Conservation (phyloP, 2,329 filamentous ascomycete species). For the Botrytis tulipae region DNA sequence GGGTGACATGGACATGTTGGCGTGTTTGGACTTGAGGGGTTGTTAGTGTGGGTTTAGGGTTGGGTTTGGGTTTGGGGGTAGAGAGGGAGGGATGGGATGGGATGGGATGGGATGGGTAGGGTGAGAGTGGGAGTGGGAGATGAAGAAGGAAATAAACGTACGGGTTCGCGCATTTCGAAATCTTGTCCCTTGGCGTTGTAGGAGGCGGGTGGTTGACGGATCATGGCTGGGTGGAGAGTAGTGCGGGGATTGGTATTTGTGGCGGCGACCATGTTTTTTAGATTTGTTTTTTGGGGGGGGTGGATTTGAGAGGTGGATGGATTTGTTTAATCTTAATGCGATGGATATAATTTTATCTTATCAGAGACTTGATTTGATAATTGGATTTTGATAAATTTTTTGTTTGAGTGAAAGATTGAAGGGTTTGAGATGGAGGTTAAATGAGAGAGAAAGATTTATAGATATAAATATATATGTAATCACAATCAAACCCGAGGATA, state of each 20-base stretch:
- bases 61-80: neutral
- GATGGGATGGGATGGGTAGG: too few species aligned
- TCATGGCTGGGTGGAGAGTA: constrained; percentile 16
- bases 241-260: constrained; percentile 14
- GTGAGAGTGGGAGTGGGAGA: neutral
- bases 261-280: neutral
- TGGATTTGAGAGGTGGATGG: neutral
- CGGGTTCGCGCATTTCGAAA: constrained; percentile 7
- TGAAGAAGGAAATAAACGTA: neutral
- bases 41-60: neutral
- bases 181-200: neutral
- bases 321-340: neutral
- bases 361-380: neutral
- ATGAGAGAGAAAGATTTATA: neutral
- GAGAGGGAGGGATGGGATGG: neutral
- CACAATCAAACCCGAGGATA: neutral
- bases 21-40: neutral
- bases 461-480: neutral
- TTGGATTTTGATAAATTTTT: neutral
- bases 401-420: neutral
- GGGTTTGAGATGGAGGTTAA: neutral
- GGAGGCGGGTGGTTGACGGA: constrained; percentile 16
- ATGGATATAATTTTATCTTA: neutral
- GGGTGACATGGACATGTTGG: neutral
- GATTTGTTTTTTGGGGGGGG: neutral